Evolutionary conservation across 2,329 filamentous ascomycete species (phyloP), one percentile per base, ranked within the genome.

Genomic region (Lasiodiplodia hormozganensis): DNA sequence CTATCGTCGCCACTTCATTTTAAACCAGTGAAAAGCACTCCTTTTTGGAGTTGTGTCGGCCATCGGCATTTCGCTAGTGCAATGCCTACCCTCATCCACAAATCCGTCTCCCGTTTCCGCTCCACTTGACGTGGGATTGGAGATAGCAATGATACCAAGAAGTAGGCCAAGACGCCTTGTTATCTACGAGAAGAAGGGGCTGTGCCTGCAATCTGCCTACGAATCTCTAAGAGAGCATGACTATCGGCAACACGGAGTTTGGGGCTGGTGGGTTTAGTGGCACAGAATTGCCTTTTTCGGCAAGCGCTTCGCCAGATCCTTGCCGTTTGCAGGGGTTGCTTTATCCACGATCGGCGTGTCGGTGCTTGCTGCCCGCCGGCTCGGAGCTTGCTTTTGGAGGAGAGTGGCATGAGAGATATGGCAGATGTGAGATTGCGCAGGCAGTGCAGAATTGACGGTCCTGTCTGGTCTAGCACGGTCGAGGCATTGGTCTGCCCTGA

Each of bases 221-320:
- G 31, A 25, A 47, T 43, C 2, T n/a, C 21, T 25, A 18, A 2
- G 3, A 16, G 36, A 43, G 36, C 40, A n/a, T 34, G 38, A 21
- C 4, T 4, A 25, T 49, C 21, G 36, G 34, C 56, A 36, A 60
- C 56, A 28, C 36, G 38, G 40, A 18, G 12, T 31, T 62, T 5
- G 12, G 23, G 7, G 18, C 31, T 14, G 36, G 18, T 4, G n/a
- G 18, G 28, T 28, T 28, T 28, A 28, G 58, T 25, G 43, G 58
- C 43, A 36, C 40, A n/a, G 28, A 62, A 62, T 62, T 62, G 43
- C 58, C 58, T 47, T 12, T 62, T 51, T 31, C 3, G 58, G 58
- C 40, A 62, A 62, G 58, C 43, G 23, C 34, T 28, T 43, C 38
- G 58, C 21, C 12, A 10, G 10, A 62, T 12, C 58, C 58, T 51